A percentile compares a stretch with the other conserved stretches of the same genome.
Evolutionary conservation across 257 asterid genomes (phyloP).

Genomic region (Hygrophila difformis): DNA sequence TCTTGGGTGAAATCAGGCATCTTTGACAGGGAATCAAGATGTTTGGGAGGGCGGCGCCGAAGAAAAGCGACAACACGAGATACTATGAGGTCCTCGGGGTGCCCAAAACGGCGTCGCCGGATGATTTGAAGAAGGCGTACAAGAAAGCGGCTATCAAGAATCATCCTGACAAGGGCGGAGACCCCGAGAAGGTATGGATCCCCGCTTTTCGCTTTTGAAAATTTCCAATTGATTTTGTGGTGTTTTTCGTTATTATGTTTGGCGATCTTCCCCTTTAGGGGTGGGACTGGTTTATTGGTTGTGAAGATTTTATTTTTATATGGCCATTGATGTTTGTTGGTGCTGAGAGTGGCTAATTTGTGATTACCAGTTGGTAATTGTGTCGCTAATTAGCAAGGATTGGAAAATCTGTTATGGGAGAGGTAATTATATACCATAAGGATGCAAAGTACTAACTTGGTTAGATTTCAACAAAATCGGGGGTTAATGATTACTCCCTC

Average conservation of each 20-base stretch:
- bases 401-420: too few relatives aligned
- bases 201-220: neutral
- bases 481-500: too few relatives aligned
- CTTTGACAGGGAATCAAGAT: conserved; percentile 20
- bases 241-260: neutral
- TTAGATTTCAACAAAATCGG: too few relatives aligned
- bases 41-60: conserved; percentile 35
- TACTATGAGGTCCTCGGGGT: conserved; percentile 48
- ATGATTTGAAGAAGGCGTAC: conserved; percentile 80
- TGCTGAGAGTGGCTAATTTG: too few relatives aligned
- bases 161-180: conserved; percentile 92
- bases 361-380: too few relatives aligned
- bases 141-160: conserved; percentile 76
- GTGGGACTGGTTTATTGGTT: too few relatives aligned
- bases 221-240: too few relatives aligned
- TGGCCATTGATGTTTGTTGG: too few relatives aligned
- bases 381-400: too few relatives aligned
- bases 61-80: conserved; percentile 38
- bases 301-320: too few relatives aligned
- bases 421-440: too few relatives aligned
- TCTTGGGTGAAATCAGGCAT: neutral
- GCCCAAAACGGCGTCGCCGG: conserved; percentile 49
- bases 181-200: conserved; percentile 61
- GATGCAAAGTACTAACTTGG: too few relatives aligned
- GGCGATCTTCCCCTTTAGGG: neutral